A percentile compares a stretch with the other conserved stretches of the same genome.
Evolutionary conservation across 1,139 yeast genomes (phyloP).

Genomic region (Geotrichum fermentans): DNA sequence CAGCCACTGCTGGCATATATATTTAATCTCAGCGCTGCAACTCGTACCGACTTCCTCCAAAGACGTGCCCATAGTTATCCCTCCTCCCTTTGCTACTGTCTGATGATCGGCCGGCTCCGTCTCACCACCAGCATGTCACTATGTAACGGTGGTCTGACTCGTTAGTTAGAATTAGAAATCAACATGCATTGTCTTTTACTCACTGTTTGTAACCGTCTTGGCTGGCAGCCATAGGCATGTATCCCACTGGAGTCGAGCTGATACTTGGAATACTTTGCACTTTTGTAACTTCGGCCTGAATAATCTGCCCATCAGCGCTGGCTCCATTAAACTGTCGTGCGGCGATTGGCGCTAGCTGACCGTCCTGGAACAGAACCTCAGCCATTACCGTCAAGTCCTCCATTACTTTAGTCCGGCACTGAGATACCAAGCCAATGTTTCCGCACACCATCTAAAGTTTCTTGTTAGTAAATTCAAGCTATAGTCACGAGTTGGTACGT

Average conservation of each 20-base stretch:
- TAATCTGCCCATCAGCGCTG: constrained; percentile 30
- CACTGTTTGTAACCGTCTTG: too few species aligned
- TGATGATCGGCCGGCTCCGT: constrained; percentile 14
- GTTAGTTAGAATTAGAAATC: too few species aligned
- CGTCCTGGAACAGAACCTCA: constrained; percentile 29
- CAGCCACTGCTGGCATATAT: too few species aligned
- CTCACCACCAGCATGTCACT: constrained; percentile 10
- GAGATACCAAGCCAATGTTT: constrained; percentile 27
- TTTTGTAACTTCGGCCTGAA: constrained; percentile 27
- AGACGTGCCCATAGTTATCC: too few species aligned
- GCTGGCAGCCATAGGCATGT: constrained; percentile 7
- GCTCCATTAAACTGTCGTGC: constrained; percentile 29
- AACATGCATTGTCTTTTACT: too few species aligned
- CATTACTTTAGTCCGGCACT: constrained; percentile 26
- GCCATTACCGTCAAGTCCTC: constrained; percentile 26
- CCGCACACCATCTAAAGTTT: constrained; percentile 24
- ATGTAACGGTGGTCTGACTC: constrained; percentile 6
- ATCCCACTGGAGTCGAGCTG: constrained; percentile 4
- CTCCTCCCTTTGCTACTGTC: too few species aligned
- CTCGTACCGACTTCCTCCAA: too few species aligned
- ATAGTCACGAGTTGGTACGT: not conserved
- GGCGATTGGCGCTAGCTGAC: constrained; percentile 25
- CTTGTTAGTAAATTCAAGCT: not conserved
- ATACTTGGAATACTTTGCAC: constrained; percentile 24
- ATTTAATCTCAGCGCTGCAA: too few species aligned